A percentile compares a stretch with the other conserved stretches of the same genome.
phyloP scores from a whole-genome alignment of 805 yeast species.

The Saturnispora hagleri region DNA sequence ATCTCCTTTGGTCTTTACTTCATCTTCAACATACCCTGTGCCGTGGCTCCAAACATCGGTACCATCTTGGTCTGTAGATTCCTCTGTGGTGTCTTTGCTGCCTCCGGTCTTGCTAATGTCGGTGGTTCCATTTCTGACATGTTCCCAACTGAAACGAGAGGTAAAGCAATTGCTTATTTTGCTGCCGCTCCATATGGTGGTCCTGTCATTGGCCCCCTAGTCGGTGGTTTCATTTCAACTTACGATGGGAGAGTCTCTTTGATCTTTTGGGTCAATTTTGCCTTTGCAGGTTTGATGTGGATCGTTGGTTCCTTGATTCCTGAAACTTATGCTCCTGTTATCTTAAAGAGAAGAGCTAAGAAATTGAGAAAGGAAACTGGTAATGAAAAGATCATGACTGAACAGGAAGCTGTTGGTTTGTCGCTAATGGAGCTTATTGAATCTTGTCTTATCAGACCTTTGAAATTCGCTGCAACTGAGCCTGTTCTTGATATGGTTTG shows the following conservation, averaged over 20 bases:
- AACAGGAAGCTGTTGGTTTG: slow-evolving; percentile 79
- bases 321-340: slow-evolving; percentile 86
- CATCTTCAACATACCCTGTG: slow-evolving; percentile 81
- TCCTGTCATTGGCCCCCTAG: slow-evolving; percentile 83
- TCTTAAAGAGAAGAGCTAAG: slow-evolving; percentile 57
- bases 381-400: slow-evolving; percentile 78
- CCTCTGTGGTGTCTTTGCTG: slow-evolving; percentile 76
- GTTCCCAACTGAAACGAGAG: slow-evolving; percentile 74
- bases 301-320: slow-evolving; percentile 56
- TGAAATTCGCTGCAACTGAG: slow-evolving; percentile 67
- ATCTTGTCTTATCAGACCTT: slow-evolving; percentile 71
- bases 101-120: slow-evolving; percentile 76
- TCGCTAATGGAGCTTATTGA: slow-evolving; percentile 58
- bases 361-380: slow-evolving; percentile 71
- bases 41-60: slow-evolving; percentile 73
- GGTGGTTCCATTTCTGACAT: slow-evolving; percentile 90
- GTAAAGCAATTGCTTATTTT: slow-evolving; percentile 82
- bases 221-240: slow-evolving; percentile 76
- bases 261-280: slow-evolving; percentile 87
- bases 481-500: slow-evolving; percentile 82
- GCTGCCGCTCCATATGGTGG: slow-evolving; percentile 92
- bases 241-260: slow-evolving; percentile 60
- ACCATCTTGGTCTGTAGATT: slow-evolving; percentile 76
- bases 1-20: slow-evolving; percentile 66
- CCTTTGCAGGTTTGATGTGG: slow-evolving; percentile 83